Evolutionary conservation across 2,329 filamentous ascomycete species (phyloP), one percentile per base, ranked within the genome.

Genomic region (Allantophomopsis cytisporea): DNA sequence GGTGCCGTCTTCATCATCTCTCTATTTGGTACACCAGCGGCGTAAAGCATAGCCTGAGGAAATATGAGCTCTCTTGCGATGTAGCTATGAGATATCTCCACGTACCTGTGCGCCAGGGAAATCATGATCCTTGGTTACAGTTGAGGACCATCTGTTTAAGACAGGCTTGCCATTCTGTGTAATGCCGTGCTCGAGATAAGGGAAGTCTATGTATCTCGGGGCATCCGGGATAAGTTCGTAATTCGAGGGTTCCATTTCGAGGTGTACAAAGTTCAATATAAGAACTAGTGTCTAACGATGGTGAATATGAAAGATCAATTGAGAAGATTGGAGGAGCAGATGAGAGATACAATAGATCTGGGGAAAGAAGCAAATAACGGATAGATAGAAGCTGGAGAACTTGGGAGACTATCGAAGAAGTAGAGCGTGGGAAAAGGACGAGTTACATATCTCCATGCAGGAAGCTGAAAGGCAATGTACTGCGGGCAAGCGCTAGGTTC

Each of bases 1-100:
- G 89, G 85, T 39, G 83, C 82, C 41, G 73, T 89, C 62, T 89
- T 88, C 84, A 96, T 94, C 53, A 80, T 76, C 41, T 91, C 69
- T 51, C 76, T 71, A 54, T 86, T 75, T 2, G 87, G 84, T 28
- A 96, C 83, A 17, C 89, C 89, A 7, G 89, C 87, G 12, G 83
- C 88, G 61, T 94, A 96, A 16, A 96, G 72, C 89, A 95, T 95
- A 33, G 89, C 86, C 81, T 88, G 49, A 28, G 41, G 31, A 41
- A 21, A 32, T 35, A 37, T 18, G 8, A 28, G 23, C 23, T 8
- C 5, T 28, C 5, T 28, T 6, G 10, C 4, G 23, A 28, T 28
- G 23, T 28, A 6, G 8, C 23, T 28, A 10, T 5, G 20, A 18
- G 16, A 32, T 15, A 31, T 18, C 39, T 10, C n/a, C 21, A 28